These are phyloP conservation scores for Cutaneotrichosporon sp. DNA, from an alignment of 1,284 basidiomycete species.

Conservation along the genomic window DNA sequence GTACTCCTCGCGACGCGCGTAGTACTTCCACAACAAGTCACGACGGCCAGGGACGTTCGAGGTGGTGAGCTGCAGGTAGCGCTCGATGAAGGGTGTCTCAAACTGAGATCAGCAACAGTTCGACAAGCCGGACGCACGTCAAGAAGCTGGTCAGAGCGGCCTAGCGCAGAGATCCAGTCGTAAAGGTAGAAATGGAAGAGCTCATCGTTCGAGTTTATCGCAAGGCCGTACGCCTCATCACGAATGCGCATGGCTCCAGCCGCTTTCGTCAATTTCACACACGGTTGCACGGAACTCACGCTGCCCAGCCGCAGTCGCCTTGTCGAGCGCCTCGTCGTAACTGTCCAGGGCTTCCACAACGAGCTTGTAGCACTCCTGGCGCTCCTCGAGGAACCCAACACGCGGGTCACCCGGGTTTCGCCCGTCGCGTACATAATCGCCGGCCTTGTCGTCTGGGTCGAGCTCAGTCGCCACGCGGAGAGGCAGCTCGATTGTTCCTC, in stretches of 20 bases:
- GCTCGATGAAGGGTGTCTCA: conserved; percentile 59
- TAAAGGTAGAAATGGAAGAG: conserved; percentile 93
- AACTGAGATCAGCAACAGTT: conserved; percentile 23
- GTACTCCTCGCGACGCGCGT: conserved; percentile 82
- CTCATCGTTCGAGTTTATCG: conserved; percentile 77
- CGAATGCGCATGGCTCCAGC: conserved; percentile 14
- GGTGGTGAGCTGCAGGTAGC: conserved; percentile 59
- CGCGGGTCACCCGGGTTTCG: conserved; percentile 60
- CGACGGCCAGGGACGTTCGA: conserved; percentile 57
- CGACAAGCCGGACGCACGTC: conserved; percentile 57
- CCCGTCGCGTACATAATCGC: conserved; percentile 70
- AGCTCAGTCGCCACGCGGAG: conserved; percentile 74
- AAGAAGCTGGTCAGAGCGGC: conserved; percentile 79
- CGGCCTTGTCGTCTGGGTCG: conserved; percentile 71
- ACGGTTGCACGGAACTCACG: conserved; percentile 18
- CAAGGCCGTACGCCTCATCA: conserved; percentile 54
- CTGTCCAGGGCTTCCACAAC: conserved; percentile 73
- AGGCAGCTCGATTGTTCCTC: conserved; percentile 81
- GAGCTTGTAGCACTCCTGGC: conserved; percentile 73
- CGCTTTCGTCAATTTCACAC: neutral
- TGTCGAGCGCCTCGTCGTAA: conserved; percentile 60
- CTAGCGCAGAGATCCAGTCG: conserved; percentile 80
- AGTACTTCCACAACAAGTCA: conserved; percentile 94
- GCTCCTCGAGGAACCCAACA: conserved; percentile 57
- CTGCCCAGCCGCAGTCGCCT: conserved; percentile 11